Evolutionary conservation across 1,139 yeast genomes (phyloP), one percentile per base, ranked within the genome.

Genomic region (Pichia sp.): DNA sequence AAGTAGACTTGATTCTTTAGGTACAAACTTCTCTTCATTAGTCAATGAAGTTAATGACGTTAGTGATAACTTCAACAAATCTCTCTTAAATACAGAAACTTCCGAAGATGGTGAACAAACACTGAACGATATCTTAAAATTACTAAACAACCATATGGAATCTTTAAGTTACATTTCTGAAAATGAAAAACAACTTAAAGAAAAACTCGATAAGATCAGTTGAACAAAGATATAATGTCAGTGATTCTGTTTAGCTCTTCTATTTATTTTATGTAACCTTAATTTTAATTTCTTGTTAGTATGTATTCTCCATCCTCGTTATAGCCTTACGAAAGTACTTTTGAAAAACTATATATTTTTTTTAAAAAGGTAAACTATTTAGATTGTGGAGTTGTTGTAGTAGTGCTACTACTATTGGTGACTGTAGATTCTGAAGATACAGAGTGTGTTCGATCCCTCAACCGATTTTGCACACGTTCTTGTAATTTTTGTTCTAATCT

Each of bases 41-140:
- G 88, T 93, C 44, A 77, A 78, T 40, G 98, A 93, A 65, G 86
- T 93, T 55, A 93, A 94, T 66, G 81, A 81, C 32, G 93, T 90
- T 6, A 87, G 96, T 56, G 88, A 85, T 53, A 84, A 85, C 4
- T 84, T 90, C 63, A 87, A 87, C 64, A 82, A 84, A 63, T 69
- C 79, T 9, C 51, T 67, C 17, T 54, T 66, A 20, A 53, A 51
- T 14, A 51, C 57, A 36, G 53, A 58, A 14, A 48, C 55, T 27
- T 51, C 50, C 38, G 39, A 51, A 9, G 64, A 60, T 12, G 59
- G 59, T 8, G 65, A 62, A 27, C 65, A 63, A 12, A 67, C 67
- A 10, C 80, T 65, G 63, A 86, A 73, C 58, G 83, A 78, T 58
- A 79, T 93, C 54, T 84, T 94, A 41, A 85, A 83, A 65, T 75